phyloP scores from a whole-genome alignment of 768 basidiomycete species.

The Tulasnella sp. region DNA sequence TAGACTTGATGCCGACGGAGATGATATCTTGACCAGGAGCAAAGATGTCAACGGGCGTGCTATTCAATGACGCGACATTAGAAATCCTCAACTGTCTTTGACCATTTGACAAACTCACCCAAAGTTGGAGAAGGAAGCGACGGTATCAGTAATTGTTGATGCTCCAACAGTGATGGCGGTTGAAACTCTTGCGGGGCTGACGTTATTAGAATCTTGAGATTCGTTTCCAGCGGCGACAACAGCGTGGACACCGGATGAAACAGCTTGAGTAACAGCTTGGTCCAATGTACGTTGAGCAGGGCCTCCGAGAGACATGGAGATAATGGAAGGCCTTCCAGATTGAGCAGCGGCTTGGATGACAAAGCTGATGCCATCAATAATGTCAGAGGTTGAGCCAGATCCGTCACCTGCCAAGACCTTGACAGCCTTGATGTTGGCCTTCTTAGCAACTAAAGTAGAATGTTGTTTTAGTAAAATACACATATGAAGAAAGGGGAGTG shows the following conservation, averaged over 20 bases:
- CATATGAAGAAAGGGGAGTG: background rate
- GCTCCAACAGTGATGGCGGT: conserved; percentile 17
- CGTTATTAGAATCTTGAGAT: conserved; percentile 1
- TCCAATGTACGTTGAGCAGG: conserved; percentile 10
- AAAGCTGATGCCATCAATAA: conserved; percentile 15
- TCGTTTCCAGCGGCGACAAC: conserved; percentile 19
- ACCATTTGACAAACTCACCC: conserved; percentile 3
- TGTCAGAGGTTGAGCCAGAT: conserved; percentile 5
- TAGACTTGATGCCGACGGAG: conserved; percentile 13
- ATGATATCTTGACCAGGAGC: conserved; percentile 17
- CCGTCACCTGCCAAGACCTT: conserved; percentile 13
- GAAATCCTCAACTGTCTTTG: background rate
- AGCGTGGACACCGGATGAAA: conserved; percentile 14
- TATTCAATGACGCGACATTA: background rate
- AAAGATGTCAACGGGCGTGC: conserved; percentile 16
- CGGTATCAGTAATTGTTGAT: conserved; percentile 13
- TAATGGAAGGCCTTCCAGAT: conserved; percentile 14
- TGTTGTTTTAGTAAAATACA: background rate
- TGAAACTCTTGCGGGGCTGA: conserved; percentile 13
- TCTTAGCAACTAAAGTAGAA: conserved; percentile 1
- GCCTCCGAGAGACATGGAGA: conserved; percentile 16
- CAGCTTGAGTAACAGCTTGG: conserved; percentile 9
- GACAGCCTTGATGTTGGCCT: background rate
- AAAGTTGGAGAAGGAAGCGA: conserved; percentile 17
- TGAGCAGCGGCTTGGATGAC: conserved; percentile 6